These are phyloP conservation scores for Albugo candida DNA, from an alignment of 352 stramenopile genomes.

Conservation along the genomic window DNA sequence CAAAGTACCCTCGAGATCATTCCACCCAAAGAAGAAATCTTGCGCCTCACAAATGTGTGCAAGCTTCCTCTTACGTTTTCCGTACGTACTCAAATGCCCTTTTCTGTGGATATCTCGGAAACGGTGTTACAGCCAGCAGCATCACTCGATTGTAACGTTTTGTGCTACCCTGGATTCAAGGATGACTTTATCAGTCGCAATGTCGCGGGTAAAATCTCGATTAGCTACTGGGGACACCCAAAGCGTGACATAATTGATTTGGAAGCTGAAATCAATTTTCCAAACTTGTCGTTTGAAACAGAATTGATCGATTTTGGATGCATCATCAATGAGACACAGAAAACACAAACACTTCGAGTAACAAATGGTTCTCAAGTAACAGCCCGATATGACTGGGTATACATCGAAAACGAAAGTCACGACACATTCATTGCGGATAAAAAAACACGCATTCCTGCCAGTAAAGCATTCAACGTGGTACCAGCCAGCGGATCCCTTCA, in stretches of 20 bases:
- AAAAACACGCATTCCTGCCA: conserved; percentile 79
- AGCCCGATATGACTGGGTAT: conserved; percentile 83
- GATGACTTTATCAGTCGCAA: conserved; percentile 79
- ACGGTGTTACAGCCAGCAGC: conserved; percentile 65
- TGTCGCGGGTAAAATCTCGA: conserved; percentile 65
- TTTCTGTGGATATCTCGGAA: conserved; percentile 84
- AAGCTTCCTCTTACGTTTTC: conserved; percentile 81
- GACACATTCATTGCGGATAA: conserved; percentile 25
- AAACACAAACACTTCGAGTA: conserved; percentile 62
- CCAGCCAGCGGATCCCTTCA: conserved; percentile 75
- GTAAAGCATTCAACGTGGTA: conserved; percentile 90
- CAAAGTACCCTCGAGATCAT: no score
- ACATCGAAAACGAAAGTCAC: conserved; percentile 78
- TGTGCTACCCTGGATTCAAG: conserved; percentile 88
- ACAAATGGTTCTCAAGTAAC: conserved; percentile 84
- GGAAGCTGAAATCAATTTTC: conserved; percentile 85
- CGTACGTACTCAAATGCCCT: conserved; percentile 77
- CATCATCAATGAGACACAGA: conserved; percentile 90
- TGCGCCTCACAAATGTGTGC: conserved; percentile 78
- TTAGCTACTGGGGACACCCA: conserved; percentile 78
- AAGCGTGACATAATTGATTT: conserved; percentile 81
- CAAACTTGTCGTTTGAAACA: conserved; percentile 85
- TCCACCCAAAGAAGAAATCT: conserved; percentile 29
- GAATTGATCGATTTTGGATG: conserved; percentile 86
- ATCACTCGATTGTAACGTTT: conserved; percentile 60